Percentiles rank a stretch among this genome's conserved stretches.
Evolutionary conservation across 1,284 basidiomycete species (phyloP).

Genomic region (Cryptococcus sp.): DNA sequence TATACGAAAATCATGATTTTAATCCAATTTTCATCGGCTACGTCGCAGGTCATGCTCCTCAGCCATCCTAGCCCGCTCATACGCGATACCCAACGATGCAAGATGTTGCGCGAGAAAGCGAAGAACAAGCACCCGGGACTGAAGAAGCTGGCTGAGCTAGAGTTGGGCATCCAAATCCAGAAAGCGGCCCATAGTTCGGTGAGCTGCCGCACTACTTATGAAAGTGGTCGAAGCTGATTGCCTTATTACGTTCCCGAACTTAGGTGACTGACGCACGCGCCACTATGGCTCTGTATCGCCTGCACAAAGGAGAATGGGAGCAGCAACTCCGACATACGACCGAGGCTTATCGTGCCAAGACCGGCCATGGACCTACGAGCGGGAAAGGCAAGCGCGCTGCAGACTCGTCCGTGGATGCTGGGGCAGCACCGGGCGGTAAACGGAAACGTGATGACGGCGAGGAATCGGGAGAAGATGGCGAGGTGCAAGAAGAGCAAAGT

Average conservation of each 20-base stretch:
- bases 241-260: no score
- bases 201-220: constrained; percentile 25
- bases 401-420: constrained; percentile 2
- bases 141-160: constrained; percentile 76
- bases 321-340: constrained; percentile 49
- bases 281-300: constrained; percentile 90
- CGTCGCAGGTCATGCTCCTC: constrained; percentile 74
- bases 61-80: constrained; percentile 78
- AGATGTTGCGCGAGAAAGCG: constrained; percentile 58
- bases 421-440: constrained; percentile 16
- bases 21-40: not conserved
- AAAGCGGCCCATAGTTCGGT: constrained; percentile 84
- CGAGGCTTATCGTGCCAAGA: constrained; percentile 46
- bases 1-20: constrained; percentile 1
- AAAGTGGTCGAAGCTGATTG: not conserved
- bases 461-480: constrained; percentile 37
- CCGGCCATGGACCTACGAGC: constrained; percentile 19
- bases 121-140: constrained; percentile 70
- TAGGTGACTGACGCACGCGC: constrained; percentile 91
- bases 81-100: constrained; percentile 77
- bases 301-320: constrained; percentile 88
- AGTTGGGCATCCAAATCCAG: constrained; percentile 83
- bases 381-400: constrained; percentile 16
- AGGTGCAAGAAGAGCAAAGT: constrained; percentile 26
- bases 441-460: constrained; percentile 26